Evolutionary conservation across 1,139 yeast species (phyloP), one percentile per base, ranked within the genome.

Genomic region (Pichia sp.): DNA sequence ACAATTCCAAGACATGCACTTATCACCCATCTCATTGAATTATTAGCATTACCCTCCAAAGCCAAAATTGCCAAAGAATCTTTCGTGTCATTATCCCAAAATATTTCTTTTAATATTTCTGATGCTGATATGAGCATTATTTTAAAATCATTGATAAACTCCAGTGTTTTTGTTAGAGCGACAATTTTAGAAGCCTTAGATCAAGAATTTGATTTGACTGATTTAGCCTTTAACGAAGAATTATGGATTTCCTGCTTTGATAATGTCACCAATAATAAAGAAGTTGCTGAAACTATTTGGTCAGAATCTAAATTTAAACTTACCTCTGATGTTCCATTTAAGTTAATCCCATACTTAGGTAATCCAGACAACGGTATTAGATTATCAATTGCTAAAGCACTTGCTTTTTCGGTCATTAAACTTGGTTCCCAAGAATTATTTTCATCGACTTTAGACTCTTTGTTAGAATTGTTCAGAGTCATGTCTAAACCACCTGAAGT

Each of bases 61-160:
- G 84, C 92, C 11, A 88, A 89, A 59, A 67, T 80, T 47, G 83
- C 94, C 11, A 88, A 87, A 61, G 97, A 89, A 53, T 84, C 95
- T 58, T 77, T 92, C 61, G 71, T 82, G 47, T 74, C 94, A 0
- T 65, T 90, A 50, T 79, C 90, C 53, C 94, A 84, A 60, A 80
- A 82, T 54, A 80, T 89, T 36, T 79, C 95, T 1, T 72, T 80
- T 29, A 76, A 78, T 49, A 74, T 82, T 46, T 68, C 77, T 0
- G 64, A 68, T 1, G 63, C 59, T 1, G 97, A 92, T 63, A 68
- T 89, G 54, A 59, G 69, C 23, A 67, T 84, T 15, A 67, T 90
- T 44, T 68, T 88, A 40, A 67, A 71, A n/a, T 79, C 77, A 42
- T 51, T 54, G 18, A 63, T 85, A 16, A 72, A 85, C 0, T 76